Evolutionary conservation across 345 rosid species (phyloP).

Genomic region (Chamaenerion angustifolium): DNA sequence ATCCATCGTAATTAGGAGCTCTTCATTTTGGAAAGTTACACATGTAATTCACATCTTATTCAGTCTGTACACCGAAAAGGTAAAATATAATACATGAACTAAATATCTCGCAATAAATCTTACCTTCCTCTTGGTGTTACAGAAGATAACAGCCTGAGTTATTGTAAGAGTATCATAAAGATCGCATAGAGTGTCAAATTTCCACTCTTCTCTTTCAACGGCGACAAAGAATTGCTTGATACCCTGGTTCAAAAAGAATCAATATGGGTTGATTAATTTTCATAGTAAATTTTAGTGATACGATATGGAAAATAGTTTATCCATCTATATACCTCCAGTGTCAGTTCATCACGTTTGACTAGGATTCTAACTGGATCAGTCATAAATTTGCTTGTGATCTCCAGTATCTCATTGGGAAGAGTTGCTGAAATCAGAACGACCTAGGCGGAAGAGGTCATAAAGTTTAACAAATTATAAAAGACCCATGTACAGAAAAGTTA

Average conservation of each 20-base stretch:
- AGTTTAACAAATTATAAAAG: too few relatives aligned
- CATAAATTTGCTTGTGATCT: constrained; percentile 88
- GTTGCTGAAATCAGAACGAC: constrained; percentile 94
- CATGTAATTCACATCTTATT: too few relatives aligned
- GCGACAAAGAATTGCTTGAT: constrained; percentile 91
- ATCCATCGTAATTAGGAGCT: too few relatives aligned
- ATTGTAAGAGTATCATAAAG: constrained; percentile 92
- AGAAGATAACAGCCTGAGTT: constrained; percentile 94
- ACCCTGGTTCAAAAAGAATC: constrained; percentile 31
- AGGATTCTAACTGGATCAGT: constrained; percentile 93
- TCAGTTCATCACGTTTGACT: constrained; percentile 97
- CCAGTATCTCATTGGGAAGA: constrained; percentile 92
- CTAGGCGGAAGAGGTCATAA: constrained; percentile 17
- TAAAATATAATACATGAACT: background rate
- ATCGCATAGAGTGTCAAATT: constrained; percentile 95
- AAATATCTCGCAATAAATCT: background rate
- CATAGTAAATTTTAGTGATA: background rate
- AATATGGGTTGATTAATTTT: background rate
- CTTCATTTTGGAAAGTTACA: too few relatives aligned
- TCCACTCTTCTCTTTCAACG: constrained; percentile 97
- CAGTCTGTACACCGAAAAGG: too few relatives aligned
- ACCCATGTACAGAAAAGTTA: too few relatives aligned
- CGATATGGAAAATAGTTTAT: background rate
- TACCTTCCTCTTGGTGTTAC: constrained; percentile 96
- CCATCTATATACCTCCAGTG: constrained; percentile 51